Conservation (phyloP, 2,329 filamentous ascomycete genomes). For the Aspergillus spinulosporus region DNA sequence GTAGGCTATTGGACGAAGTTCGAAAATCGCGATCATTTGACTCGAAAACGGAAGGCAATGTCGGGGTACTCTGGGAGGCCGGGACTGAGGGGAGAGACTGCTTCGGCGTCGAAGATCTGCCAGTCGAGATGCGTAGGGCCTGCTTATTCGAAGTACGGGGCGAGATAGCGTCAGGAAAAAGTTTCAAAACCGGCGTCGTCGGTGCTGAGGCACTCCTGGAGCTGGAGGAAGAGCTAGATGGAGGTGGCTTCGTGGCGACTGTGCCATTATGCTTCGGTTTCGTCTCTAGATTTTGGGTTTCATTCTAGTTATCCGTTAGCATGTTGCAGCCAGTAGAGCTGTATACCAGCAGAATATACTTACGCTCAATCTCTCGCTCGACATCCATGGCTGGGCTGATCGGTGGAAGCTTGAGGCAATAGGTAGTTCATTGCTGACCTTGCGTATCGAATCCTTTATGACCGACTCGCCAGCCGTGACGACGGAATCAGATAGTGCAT, state of each 20-base stretch:
- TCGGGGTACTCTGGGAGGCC: constrained; percentile 2
- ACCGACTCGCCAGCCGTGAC: not conserved
- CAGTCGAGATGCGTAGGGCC: constrained; percentile 26
- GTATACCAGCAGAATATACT: not conserved
- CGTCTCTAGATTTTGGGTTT: not conserved
- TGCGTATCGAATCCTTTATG: not conserved
- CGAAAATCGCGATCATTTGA: constrained; percentile 3
- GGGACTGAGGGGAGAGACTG: constrained; percentile 10
- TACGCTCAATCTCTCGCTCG: constrained; percentile 11
- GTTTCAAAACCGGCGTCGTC: constrained; percentile 28
- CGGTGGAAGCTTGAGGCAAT: not conserved
- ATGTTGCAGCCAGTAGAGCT: not conserved
- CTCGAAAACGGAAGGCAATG: constrained; percentile 1
- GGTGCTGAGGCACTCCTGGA: constrained; percentile 16
- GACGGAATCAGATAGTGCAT: not conserved
- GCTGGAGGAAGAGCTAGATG: constrained; percentile 2
- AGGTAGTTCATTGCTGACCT: not conserved
- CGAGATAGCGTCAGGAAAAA: constrained; percentile 37
- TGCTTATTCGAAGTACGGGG: constrained; percentile 34
- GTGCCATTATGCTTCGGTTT: constrained; percentile 4
- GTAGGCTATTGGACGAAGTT: constrained; percentile 1
- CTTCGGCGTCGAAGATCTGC: constrained; percentile 18
- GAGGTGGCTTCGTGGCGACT: constrained; percentile 1
- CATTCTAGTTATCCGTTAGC: constrained; percentile 14
- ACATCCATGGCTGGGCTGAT: not conserved